Percentiles rank a stretch among this genome's conserved stretches.
phyloP scores from a whole-genome alignment of 208 protist genomes.

The Leishmania martiniquensis region DNA sequence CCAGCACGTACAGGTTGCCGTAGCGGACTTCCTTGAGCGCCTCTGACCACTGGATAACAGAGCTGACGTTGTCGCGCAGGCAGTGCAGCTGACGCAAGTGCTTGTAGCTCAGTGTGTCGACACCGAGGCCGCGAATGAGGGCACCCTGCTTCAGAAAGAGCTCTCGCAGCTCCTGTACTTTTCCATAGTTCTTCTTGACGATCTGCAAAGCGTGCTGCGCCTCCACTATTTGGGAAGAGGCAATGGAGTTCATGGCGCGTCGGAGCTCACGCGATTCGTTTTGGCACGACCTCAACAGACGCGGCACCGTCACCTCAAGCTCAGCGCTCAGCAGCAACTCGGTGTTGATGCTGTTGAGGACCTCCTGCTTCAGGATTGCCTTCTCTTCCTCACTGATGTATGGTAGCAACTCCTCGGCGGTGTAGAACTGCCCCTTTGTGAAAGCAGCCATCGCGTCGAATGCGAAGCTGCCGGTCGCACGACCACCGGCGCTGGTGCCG shows the following conservation, averaged over 20 bases:
- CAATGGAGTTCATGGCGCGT: constrained; percentile 76
- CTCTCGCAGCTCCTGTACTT: constrained; percentile 63
- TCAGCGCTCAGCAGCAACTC: constrained; percentile 76
- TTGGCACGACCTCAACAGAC: constrained; percentile 69
- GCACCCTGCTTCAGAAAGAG: constrained; percentile 81
- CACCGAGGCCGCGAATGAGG: constrained; percentile 74
- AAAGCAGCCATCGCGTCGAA: background rate
- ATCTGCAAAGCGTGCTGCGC: constrained; percentile 77
- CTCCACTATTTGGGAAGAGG: constrained; percentile 81
- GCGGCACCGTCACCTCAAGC: constrained; percentile 76
- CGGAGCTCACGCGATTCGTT: constrained; percentile 81
- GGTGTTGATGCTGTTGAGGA: constrained; percentile 71
- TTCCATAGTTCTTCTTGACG: constrained; percentile 59
- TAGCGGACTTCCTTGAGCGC: constrained; percentile 86
- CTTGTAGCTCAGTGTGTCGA: constrained; percentile 63
- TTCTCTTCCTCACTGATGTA: constrained; percentile 74
- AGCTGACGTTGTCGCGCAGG: constrained; percentile 78
- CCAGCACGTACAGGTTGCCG: constrained; percentile 62
- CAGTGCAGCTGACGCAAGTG: constrained; percentile 80
- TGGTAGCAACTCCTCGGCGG: constrained; percentile 63
- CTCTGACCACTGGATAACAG: constrained; percentile 83
- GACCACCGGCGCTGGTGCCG: background rate
- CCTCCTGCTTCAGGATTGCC: constrained; percentile 57
- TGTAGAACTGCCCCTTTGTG: constrained; percentile 53
- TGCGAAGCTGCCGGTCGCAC: background rate